Percentiles rank a stretch among this genome's conserved stretches.
phyloP scores from a whole-genome alignment of 2,329 filamentous ascomycete species.

The Stemphylium vesicarium region DNA sequence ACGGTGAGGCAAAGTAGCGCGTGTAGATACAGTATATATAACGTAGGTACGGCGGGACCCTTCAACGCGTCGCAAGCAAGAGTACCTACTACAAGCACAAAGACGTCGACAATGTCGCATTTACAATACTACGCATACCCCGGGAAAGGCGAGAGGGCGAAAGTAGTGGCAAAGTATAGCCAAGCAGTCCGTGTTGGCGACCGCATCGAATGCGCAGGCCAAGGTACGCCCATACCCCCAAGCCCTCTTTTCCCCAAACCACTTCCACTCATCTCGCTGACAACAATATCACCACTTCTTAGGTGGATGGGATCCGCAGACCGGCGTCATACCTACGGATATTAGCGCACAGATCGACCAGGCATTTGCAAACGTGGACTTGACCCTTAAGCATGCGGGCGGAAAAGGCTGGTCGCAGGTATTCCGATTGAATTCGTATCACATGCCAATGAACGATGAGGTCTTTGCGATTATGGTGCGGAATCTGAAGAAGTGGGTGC shows the following conservation, averaged over 20 bases:
- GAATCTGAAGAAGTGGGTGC: conserved; percentile 36
- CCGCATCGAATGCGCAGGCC: conserved; percentile 45
- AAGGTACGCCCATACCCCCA: conserved; percentile 29
- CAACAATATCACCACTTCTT: background rate
- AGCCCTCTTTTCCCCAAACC: too few species aligned
- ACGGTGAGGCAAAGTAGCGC: too few species aligned
- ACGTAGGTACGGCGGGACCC: too few species aligned
- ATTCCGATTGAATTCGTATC: conserved; percentile 39
- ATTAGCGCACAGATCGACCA: conserved; percentile 44
- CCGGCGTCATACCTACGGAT: conserved; percentile 21
- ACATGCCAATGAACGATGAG: conserved; percentile 25
- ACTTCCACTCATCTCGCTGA: background rate
- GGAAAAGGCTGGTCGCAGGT: conserved; percentile 65
- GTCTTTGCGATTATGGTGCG: conserved; percentile 24
- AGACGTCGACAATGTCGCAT: conserved; percentile 28
- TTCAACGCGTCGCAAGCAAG: too few species aligned
- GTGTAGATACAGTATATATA: too few species aligned
- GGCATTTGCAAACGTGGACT: conserved; percentile 65
- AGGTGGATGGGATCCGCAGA: conserved; percentile 47
- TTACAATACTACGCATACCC: conserved; percentile 50
- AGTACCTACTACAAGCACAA: too few species aligned
- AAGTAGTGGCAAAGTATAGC: conserved; percentile 40
- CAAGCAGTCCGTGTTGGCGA: conserved; percentile 48
- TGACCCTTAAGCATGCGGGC: conserved; percentile 58
- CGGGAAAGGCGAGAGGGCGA: conserved; percentile 47